Evolutionary conservation across 257 asterid genomes (phyloP), one percentile per base, ranked within the genome.

Genomic region (Haberlea rhodopensis): DNA sequence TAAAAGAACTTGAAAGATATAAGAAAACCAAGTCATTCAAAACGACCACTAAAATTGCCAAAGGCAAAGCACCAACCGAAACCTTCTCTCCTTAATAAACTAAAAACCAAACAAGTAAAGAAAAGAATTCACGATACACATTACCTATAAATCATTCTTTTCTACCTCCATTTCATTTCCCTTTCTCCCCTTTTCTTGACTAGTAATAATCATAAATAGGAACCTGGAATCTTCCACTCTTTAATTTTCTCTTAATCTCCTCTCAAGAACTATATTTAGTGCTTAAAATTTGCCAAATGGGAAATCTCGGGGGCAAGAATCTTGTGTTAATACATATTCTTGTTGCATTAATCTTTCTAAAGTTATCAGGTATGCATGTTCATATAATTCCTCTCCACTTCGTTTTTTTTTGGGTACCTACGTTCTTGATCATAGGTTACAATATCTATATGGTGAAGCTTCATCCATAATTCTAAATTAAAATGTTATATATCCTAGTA

Each of bases 21-120:
- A n/a, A 40, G 49, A 43, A 43, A 7, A 43, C 7, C 46, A n/a
- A n/a, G n/a, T n/a, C n/a, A n/a, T 29, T 3, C 46, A 43, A 43
- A 43, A 15, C 49, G 46, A 29, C 28, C 51, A n/a, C n/a, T n/a
- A n/a, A 22, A 60, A 73, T 54, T 25, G 43, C 62, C 65, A 23
- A 34, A 69, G 72, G 52, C 71, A 79, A 75, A 75, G 64, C 73
- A 75, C 74, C 58, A 75, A 59, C 73, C 48, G 45, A n/a, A 72
- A 72, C 59, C 71, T 57, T 65, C 71, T 16, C 52, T 26, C 59
- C 65, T 55, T 53, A 67, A 48, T 59, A 68, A 65, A 63, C 80
- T 51, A 26, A 73, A 75, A 66, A 62, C 48, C 82, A 71, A 80
- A 65, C 85, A 80, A 76, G 85, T 56, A 64, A 80, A 80, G 85